Evolutionary conservation across 148 eudicot species (phyloP), one percentile per base, ranked within the genome.

Genomic region (Mesembryanthemum crystallinum): DNA sequence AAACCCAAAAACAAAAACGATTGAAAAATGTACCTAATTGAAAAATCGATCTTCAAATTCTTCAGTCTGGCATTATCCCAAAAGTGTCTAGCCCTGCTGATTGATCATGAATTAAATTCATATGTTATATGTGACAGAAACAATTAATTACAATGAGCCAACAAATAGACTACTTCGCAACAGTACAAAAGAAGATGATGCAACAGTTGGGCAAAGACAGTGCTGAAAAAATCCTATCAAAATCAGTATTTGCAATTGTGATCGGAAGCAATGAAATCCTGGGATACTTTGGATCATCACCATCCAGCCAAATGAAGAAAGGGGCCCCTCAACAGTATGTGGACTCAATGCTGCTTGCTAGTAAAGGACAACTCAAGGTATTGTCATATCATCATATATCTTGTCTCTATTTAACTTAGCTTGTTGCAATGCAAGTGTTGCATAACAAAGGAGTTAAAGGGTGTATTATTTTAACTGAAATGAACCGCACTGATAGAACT

Each of bases 261-360:
- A 85, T 93, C 0, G 98, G 98, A 58, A 91, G 90, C 80, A 93
- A 93, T 69, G 98, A 93, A 60, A 72, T 93, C 1, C 52, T 93
- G 0, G 87, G 83, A 27, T 88, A 86, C 80, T 88, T 83, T 81
- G 72, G 73, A 11, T 67, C 83, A 2, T 68, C 84, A 3, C 69
- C 69, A 7, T 87, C 86, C 0, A 33, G 72, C 18, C 69, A 29
- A 7, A 11, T 62, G 18, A 75, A 82, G 47, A 42, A 72, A 33
- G 63, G 28, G 73, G 33, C 87, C 8, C 92, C 97, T 39, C 90
- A 88, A n/a, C 84, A 84, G 37, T 86, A 39, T 24, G 87, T 89
- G 30, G 83, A 74, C 64, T 80, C 78, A 7, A 91, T 93, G 98
- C 30, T 88, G 23, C 58, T 73, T 64, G 61, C 77, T 71, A 72